Base-by-base conservation (phyloP, 371 early-diverging fungal species). In the Lichtheimia ornata region DNA sequence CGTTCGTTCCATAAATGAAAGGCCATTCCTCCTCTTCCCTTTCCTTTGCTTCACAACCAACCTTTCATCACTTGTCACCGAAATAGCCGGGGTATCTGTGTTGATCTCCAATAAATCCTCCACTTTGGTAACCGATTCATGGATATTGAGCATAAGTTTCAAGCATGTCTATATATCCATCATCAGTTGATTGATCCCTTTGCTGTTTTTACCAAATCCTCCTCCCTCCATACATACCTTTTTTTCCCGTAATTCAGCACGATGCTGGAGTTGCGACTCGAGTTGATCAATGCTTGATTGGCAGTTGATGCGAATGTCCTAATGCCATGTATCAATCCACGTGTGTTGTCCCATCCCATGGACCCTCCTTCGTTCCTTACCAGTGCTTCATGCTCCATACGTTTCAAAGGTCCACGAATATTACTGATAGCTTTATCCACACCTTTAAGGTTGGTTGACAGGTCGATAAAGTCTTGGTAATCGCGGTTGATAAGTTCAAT, bases 401-500 rank as follows among this genome's bases (percentile, higher is more conserved):
- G 71, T 20, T 69, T 71, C 56, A 93, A 57, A 5, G 91, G 91
- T 20, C 66, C 62, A 57, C 70, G 73, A 17, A 93, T 64, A 24
- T 85, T 83, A 25, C 77, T 73, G 62, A 93, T 89, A 56, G 86
- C 85, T 47, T 72, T 74, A 65, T 93, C 93, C 2, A 91, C 88
- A 7, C 93, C 91, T 50, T 88, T 88, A 59, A 94, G 81, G 55
- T 89, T 88, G 15, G 89, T 91, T 1, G 91, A 90, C 13, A 94
- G 72, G 59, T 87, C 85, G 53, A 94, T 89, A 66, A 92, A 92
- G 60, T 91, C 90, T 25, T 90, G 88, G 67, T 91, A 94, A 64
- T 92, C 92, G 57, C 81, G 73, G 67, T 92, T 91, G 69, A 92
- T 90, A 50, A 92, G 81, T 51, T 92, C 94, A 14, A 92, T 84